These are phyloP conservation scores for Dendryphion nanum DNA, from an alignment of 2,329 filamentous ascomycete genomes.

Conservation along the genomic window DNA sequence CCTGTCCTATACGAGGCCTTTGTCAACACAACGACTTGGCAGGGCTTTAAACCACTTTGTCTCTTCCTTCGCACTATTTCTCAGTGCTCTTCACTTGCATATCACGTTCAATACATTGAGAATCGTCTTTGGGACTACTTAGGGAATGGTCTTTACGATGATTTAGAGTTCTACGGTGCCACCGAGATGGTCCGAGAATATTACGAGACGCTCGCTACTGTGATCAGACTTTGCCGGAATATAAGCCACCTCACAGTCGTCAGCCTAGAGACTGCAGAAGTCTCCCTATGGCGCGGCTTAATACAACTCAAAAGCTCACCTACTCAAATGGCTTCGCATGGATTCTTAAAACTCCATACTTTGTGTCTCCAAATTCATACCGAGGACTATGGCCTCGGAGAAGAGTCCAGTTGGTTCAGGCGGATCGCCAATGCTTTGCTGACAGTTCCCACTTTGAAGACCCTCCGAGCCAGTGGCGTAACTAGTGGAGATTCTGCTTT, in stretches of 20 bases:
- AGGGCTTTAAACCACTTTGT: slow-evolving; percentile 12
- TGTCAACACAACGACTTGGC: slow-evolving; percentile 12
- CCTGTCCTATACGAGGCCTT: slow-evolving; percentile 25
- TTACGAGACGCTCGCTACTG: slow-evolving; percentile 16
- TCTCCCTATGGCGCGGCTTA: slow-evolving; percentile 23
- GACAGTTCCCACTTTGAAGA: slow-evolving; percentile 9
- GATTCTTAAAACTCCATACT: slow-evolving; percentile 13
- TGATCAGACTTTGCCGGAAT: slow-evolving; percentile 17
- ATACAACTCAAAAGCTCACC: neutral
- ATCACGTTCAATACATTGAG: slow-evolving; percentile 22
- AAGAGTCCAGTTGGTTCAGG: slow-evolving; percentile 3
- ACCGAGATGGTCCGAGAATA: slow-evolving; percentile 12
- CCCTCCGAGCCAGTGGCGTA: slow-evolving; percentile 15
- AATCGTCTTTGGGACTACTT: slow-evolving; percentile 20
- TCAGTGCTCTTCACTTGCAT: slow-evolving; percentile 1
- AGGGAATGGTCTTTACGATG: slow-evolving; percentile 17
- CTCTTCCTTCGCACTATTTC: slow-evolving; percentile 17
- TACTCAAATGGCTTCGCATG: slow-evolving; percentile 1
- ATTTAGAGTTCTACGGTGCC: slow-evolving; percentile 3
- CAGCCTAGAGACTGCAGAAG: slow-evolving; percentile 16
- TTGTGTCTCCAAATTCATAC: slow-evolving; percentile 19
- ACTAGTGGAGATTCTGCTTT: neutral
- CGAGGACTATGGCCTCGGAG: neutral
- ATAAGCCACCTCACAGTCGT: slow-evolving; percentile 21
- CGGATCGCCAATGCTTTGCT: slow-evolving; percentile 9